Evolutionary conservation across 108 stramenopile genomes (phyloP), one percentile per base, ranked within the genome.

Genomic region (Fragilaria crotonensis): DNA sequence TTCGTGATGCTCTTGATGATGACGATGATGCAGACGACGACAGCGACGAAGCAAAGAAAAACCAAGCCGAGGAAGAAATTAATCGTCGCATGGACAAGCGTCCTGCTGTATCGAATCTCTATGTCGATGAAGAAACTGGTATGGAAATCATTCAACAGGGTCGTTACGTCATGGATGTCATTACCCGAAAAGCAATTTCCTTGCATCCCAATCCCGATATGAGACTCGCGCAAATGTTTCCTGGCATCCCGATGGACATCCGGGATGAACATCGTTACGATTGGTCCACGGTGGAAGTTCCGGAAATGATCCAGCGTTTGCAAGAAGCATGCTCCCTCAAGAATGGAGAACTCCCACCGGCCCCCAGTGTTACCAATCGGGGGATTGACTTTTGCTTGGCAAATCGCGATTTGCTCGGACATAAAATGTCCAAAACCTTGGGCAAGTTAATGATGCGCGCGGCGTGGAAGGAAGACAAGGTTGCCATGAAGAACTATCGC

Each of bases 141-240:
- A 77, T 83, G 45, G 84, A 80, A 62, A 54, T 82, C 20, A 73
- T 92, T 30, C 66, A 67, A 44, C 86, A 92, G 71, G 90, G 90
- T 18, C 70, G 85, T 31, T 70, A 69, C 30, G 90, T 92, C 29
- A 78, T 87, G 86, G 90, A 92, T 72, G 81, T 88, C 33, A 79
- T 85, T 18, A 92, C 90, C 1, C 75, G 84, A 0, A 85, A 84
- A 64, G 80, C 86, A 0, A 86, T 92, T 26, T 64, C 79, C 28
- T 61, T 92, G 7, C 14, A 41, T 41, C 36, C 36, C 14, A 14
- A 41, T 41, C 72, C 71, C 25, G 64, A 80, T 30, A 29, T 73
- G 17, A 71, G 86, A 48, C 48, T 92, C 30, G 90, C 90, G 33
- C 86, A 92, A 75, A 84, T 92, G 82, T 82, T 86, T 59, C 90